These are phyloP conservation scores for Cryptococcus sp. DNA, from an alignment of 1,284 basidiomycete genomes.

Conservation along the genomic window DNA sequence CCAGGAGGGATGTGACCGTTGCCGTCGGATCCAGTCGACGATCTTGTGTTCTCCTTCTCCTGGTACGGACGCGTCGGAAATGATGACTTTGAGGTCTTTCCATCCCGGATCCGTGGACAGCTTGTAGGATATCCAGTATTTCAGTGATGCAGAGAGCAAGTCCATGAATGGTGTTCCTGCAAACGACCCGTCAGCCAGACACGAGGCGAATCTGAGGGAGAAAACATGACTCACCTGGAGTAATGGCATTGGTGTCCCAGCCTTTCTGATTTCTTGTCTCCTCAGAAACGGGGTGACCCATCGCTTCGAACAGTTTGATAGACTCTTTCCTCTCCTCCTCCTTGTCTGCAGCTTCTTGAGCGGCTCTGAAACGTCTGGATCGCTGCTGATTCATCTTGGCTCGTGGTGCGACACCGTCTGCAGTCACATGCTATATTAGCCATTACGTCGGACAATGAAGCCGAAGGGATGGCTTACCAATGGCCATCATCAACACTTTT, in stretches of 20 bases:
- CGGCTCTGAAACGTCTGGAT: conserved; percentile 89
- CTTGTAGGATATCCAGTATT: conserved; percentile 97
- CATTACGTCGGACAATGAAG: not conserved
- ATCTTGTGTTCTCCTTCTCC: conserved; percentile 99
- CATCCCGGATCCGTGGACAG: conserved; percentile 94
- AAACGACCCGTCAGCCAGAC: too few species aligned
- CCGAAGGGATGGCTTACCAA: conserved; percentile 62
- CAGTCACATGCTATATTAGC: not conserved
- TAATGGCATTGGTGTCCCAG: conserved; percentile 99
- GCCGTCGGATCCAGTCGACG: conserved; percentile 96
- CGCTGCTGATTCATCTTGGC: conserved; percentile 99
- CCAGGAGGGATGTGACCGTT: conserved; percentile 81
- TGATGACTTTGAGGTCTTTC: conserved; percentile 90
- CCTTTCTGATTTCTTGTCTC: conserved; percentile 80
- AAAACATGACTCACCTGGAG: conserved; percentile 61
- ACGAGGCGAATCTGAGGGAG: not conserved
- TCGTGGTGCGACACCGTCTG: conserved; percentile 94
- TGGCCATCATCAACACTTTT: conserved; percentile 96
- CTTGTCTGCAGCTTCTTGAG: conserved; percentile 93
- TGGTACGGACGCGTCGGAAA: conserved; percentile 95
- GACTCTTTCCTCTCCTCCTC: conserved; percentile 80
- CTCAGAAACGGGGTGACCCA: conserved; percentile 86
- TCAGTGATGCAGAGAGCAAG: conserved; percentile 79
- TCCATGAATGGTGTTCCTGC: conserved; percentile 94
- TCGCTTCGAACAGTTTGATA: conserved; percentile 86